phyloP scores from a whole-genome alignment of 169 alveolate species.

The Eimeria maxima region DNA sequence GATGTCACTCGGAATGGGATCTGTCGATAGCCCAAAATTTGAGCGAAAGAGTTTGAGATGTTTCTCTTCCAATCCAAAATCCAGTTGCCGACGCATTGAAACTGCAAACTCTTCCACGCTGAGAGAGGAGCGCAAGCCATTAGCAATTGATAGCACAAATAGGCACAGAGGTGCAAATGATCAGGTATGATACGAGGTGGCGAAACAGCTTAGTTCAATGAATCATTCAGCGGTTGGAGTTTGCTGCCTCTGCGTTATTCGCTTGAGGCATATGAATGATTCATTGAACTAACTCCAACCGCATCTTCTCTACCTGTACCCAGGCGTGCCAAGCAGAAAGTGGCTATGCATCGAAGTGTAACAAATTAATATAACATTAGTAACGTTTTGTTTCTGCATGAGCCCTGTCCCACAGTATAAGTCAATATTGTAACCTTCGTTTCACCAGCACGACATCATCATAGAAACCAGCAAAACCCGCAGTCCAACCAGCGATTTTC shows the following conservation, averaged over 20 bases:
- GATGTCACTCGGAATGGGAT: conserved; percentile 6
- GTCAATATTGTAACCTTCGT: not conserved
- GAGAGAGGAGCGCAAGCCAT: not conserved
- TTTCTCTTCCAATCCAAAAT: conserved; percentile 64
- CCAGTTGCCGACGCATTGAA: conserved; percentile 77
- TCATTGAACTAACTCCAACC: not conserved
- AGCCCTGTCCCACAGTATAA: not conserved
- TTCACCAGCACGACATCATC: not conserved
- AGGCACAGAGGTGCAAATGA: not conserved
- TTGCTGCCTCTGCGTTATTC: no score
- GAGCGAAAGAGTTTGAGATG: conserved; percentile 60
- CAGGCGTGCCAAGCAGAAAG: not conserved
- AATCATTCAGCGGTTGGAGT: not conserved
- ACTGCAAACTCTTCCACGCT: conserved; percentile 74
- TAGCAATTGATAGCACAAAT: not conserved
- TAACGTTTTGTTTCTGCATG: not conserved
- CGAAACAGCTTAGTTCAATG: not conserved
- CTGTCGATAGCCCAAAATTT: conserved; percentile 50
- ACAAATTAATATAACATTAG: not conserved
- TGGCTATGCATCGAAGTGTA: not conserved
- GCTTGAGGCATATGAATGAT: no score
- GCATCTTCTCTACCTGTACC: not conserved
- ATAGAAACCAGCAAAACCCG: not conserved
- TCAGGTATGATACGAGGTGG: not conserved
- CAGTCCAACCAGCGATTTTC: not conserved